Percentiles rank a stretch among this genome's conserved stretches.
Evolutionary conservation across 2,329 filamentous ascomycete species (phyloP).

Genomic region (Beauveria medogensis): DNA sequence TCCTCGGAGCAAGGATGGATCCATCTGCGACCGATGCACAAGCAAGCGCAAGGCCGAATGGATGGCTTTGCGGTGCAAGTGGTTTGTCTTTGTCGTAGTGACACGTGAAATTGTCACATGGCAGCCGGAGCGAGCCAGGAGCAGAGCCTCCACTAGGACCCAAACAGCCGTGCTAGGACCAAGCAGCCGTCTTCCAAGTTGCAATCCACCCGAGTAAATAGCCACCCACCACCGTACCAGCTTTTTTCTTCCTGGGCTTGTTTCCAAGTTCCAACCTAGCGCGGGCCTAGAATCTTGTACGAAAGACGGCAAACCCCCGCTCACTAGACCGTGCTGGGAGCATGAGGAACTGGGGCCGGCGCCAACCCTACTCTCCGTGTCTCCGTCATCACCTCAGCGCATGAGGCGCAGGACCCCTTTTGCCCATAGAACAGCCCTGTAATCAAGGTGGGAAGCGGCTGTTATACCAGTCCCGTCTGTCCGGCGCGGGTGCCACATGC

Average conservation of each 20-base stretch:
- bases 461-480: slow-evolving; percentile 4
- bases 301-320: slow-evolving; percentile 8
- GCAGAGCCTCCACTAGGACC: not conserved
- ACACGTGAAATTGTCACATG: slow-evolving; percentile 14
- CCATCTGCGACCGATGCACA: slow-evolving; percentile 12
- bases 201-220: not conserved
- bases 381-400: slow-evolving; percentile 7
- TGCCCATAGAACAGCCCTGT: not conserved
- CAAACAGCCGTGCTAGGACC: not conserved
- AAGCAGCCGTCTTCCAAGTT: slow-evolving; percentile 2
- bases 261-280: not conserved
- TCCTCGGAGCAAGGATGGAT: slow-evolving; percentile 13
- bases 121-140: slow-evolving; percentile 1
- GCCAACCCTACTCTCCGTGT: slow-evolving; percentile 11
- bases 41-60: slow-evolving; percentile 7
- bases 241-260: not conserved
- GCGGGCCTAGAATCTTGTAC: not conserved
- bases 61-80: not conserved
- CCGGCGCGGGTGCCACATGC: slow-evolving; percentile 3
- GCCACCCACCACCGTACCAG: not conserved
- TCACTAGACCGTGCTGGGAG: not conserved
- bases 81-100: slow-evolving; percentile 8
- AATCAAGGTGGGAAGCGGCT: slow-evolving; percentile 5
- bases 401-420: slow-evolving; percentile 2
- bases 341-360: slow-evolving; percentile 8